phyloP scores from a whole-genome alignment of 139 green algal species.

The Tetradesmus lagerheimii region DNA sequence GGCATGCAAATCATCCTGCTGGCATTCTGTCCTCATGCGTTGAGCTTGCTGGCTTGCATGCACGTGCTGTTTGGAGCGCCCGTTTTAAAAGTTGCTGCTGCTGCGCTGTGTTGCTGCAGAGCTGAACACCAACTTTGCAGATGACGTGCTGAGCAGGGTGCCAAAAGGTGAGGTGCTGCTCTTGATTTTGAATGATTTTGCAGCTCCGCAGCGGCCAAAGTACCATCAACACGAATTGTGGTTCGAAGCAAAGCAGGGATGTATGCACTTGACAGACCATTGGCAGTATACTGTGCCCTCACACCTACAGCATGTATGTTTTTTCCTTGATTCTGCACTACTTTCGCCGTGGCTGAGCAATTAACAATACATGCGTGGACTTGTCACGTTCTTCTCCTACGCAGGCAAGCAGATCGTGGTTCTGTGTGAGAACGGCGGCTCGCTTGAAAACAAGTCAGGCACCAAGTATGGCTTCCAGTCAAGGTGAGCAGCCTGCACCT shows the following conservation, averaged over 20 bases:
- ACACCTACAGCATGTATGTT: too few relatives aligned
- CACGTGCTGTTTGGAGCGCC: too few relatives aligned
- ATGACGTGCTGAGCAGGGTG: conserved; percentile 30
- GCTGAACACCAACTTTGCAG: conserved; percentile 48
- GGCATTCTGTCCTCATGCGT: too few relatives aligned
- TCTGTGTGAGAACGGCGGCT: conserved; percentile 47
- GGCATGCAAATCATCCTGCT: too few relatives aligned
- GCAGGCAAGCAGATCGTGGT: conserved; percentile 48
- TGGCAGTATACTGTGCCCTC: too few relatives aligned
- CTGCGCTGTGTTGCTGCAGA: conserved; percentile 35
- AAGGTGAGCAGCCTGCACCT: background rate
- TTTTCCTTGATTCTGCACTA: too few relatives aligned
- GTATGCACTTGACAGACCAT: too few relatives aligned
- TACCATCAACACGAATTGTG: too few relatives aligned
- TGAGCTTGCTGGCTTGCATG: background rate
- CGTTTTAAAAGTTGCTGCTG: background rate
- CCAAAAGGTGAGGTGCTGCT: conserved; percentile 44
- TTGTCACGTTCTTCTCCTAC: background rate
- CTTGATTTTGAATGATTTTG: too few relatives aligned
- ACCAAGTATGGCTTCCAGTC: conserved; percentile 54
- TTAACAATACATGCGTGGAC: too few relatives aligned
- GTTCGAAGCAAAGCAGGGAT: too few relatives aligned
- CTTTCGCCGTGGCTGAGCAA: background rate
- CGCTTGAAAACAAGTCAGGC: conserved; percentile 51
- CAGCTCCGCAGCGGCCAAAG: too few relatives aligned